These are phyloP conservation scores for Candida fluviatilis DNA, from an alignment of 805 yeast species.

Conservation along the genomic window DNA sequence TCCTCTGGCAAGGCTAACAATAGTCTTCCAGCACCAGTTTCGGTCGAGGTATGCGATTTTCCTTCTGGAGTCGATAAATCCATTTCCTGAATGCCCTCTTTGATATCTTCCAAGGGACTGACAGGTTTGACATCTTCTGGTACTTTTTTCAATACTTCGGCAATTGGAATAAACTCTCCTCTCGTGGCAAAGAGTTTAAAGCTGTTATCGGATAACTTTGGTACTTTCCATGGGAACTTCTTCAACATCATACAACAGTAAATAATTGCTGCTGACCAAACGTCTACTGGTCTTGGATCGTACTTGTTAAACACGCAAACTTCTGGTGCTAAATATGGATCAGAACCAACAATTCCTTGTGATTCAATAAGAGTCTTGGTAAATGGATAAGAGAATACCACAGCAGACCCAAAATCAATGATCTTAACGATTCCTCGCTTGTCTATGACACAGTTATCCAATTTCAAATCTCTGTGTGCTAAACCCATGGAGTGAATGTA, in stretches of 20 bases:
- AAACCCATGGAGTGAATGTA: conserved; percentile 75
- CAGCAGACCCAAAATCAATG: conserved; percentile 83
- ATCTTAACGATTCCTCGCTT: conserved; percentile 68
- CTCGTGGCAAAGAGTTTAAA: conserved; percentile 53
- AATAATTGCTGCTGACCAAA: conserved; percentile 82
- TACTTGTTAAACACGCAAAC: conserved; percentile 55
- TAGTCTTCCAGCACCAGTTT: conserved; percentile 69
- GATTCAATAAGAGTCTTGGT: conserved; percentile 55
- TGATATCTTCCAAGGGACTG: conserved; percentile 14
- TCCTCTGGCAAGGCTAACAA: conserved; percentile 68
- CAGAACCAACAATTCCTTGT: conserved; percentile 80
- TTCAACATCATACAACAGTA: conserved; percentile 84
- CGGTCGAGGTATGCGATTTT: conserved; percentile 56
- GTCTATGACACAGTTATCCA: conserved; percentile 80
- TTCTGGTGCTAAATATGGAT: conserved; percentile 85
- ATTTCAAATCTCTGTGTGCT: conserved; percentile 78
- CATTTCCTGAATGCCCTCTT: conserved; percentile 15
- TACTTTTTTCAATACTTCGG: conserved; percentile 41
- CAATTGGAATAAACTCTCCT: conserved; percentile 53
- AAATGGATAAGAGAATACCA: conserved; percentile 74
- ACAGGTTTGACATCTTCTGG: conserved; percentile 20
- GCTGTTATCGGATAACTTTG: conserved; percentile 65
- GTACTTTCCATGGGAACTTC: conserved; percentile 86
- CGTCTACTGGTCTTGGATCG: conserved; percentile 75
- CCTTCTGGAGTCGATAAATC: conserved; percentile 16